A percentile compares a stretch with the other conserved stretches of the same genome.
Evolutionary conservation across 305 asterid genomes (phyloP).

Genomic region (Lippia alba): DNA sequence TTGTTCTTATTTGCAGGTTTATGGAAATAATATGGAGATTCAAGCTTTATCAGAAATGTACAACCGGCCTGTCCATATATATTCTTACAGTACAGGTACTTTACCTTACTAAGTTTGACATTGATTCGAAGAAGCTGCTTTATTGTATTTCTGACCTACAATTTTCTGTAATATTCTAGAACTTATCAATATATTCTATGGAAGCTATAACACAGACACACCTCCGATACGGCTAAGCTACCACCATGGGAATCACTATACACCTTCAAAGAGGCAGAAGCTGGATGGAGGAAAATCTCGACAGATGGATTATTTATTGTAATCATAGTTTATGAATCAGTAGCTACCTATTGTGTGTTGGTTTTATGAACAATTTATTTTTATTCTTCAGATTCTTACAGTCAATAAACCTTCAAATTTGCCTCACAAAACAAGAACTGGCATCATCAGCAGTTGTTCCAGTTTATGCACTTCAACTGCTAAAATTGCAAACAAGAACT

Average conservation of each 20-base stretch:
- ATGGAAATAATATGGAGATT: slow-evolving; percentile 95
- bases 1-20: slow-evolving; percentile 60
- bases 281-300: slow-evolving; percentile 82
- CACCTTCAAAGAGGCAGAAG: slow-evolving; percentile 91
- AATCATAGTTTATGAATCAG: slow-evolving; percentile 6
- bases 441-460: slow-evolving; percentile 49
- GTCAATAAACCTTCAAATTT: slow-evolving; percentile 63
- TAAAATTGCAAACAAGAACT: slow-evolving; percentile 50
- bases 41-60: slow-evolving; percentile 97
- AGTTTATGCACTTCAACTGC: slow-evolving; percentile 53
- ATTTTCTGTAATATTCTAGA: slow-evolving; percentile 50
- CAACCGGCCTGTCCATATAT: slow-evolving; percentile 96
- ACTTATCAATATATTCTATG: slow-evolving; percentile 93
- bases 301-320: slow-evolving; percentile 51
- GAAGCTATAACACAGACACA: slow-evolving; percentile 84
- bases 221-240: slow-evolving; percentile 95
- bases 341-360: neutral
- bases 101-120: slow-evolving; percentile 23
- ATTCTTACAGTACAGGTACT: slow-evolving; percentile 93
- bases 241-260: slow-evolving; percentile 97
- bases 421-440: slow-evolving; percentile 79
- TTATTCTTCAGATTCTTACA: slow-evolving; percentile 63
- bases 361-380: neutral
- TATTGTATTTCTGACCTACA: slow-evolving; percentile 29
- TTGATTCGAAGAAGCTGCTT: slow-evolving; percentile 22